Percentiles rank a stretch among this genome's conserved stretches.
Evolutionary conservation across 192 early-diverging fungal species (phyloP).

Genomic region (Pilaira anomala): DNA sequence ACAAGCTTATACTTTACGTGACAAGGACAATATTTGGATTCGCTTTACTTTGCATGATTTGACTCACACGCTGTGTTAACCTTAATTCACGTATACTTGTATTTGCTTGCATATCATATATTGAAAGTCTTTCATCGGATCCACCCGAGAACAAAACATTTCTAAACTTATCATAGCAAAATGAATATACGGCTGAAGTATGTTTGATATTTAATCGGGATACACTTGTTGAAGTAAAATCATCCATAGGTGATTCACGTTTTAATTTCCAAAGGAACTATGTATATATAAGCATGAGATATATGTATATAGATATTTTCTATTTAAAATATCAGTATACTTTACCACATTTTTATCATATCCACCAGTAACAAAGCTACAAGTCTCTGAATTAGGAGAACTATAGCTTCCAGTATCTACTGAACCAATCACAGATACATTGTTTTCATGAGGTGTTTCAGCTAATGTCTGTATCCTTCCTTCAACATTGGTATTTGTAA

Average conservation of each 20-base stretch:
- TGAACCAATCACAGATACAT: background rate
- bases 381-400: background rate
- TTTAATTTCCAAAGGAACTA: constrained; percentile 11
- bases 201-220: constrained; percentile 4
- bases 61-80: background rate
- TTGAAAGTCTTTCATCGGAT: constrained; percentile 1
- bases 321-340: background rate
- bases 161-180: background rate
- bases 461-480: background rate
- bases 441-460: constrained; percentile 6
- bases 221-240: background rate
- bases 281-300: background rate
- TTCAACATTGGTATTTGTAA: background rate
- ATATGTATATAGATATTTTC: background rate
- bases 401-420: background rate
- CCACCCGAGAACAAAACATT: background rate
- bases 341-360: constrained; percentile 14
- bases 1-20: background rate
- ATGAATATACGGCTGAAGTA: background rate
- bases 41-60: background rate
- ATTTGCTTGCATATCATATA: background rate
- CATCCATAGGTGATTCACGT: background rate
- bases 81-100: background rate
- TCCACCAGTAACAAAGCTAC: constrained; percentile 14
- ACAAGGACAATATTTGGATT: constrained; percentile 1